Base-by-base conservation (phyloP, 2,329 filamentous ascomycete species). In the Aspergillus spinulosporus region DNA sequence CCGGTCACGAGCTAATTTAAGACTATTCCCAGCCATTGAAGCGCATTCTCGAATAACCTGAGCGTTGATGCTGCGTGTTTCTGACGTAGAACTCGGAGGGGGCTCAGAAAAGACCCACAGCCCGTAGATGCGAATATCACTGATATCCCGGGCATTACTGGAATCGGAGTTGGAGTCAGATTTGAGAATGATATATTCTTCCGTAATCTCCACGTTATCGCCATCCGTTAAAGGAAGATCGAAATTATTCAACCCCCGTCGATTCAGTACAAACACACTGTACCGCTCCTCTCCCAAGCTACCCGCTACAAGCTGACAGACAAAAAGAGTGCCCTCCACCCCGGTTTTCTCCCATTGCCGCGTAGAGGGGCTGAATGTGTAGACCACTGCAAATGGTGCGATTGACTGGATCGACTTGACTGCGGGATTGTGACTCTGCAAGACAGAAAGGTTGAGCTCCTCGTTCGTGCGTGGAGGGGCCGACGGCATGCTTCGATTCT, bases 321-420 rank as follows among this genome's bases (percentile, higher is more conserved):
- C 84, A 72, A 97, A 99, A 62, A 97, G 79, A 9, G 90, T 89
- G 39, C 94, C 94, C 74, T 96, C 92, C 8, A 92, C 83, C 54
- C 87, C 89, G 45, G 84, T 84, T 78, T 95, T 96, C 70, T 94
- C 89, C 94, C 94, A 97, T 58, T 80, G 76, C 51, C 83, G 78
- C 2, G 84, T 81, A 3, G 80, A 74, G 45, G 84, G 80, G 59
- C 82, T 84, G 76, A 95, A 94, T 47, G 83, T 84, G 79, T 97
- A 97, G 63, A 97, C 83, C 36, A 94, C 90, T 29, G 89, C 89
- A 67, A 93, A 96, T 32, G 89, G 88, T 4, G 91, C 91, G 63
- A 94, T 88, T 60, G 88, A 88, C 61, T 91, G 80, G 68, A 97
- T 91, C 51, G 81, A 78, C 57, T 80, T 79, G 62, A 97, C 85